Evolutionary conservation across 768 basidiomycete genomes (phyloP), one percentile per base, ranked within the genome.

Genomic region (Leccinum boreale): DNA sequence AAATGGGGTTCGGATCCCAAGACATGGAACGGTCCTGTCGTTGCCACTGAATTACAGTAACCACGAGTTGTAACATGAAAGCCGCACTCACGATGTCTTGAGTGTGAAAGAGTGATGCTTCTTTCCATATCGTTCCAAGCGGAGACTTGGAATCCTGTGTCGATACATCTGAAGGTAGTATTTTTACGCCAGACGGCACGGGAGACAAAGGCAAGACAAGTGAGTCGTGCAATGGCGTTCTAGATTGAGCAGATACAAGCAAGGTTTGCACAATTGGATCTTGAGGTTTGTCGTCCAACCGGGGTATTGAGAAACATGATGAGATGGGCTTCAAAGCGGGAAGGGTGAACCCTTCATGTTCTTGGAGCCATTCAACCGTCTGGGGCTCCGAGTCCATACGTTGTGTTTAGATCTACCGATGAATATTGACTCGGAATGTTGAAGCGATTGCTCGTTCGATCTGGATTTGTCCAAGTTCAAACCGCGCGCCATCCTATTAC

Each of bases 201-300:
- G 28, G 53, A 26, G 60, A 53, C 0, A 19, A 21, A 23, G 58
- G 48, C 12, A 46, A 42, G 19, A 23, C 21, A 26, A 53, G 31
- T 14, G 52, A 31, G 9, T 48, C 9, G 52, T 39, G 46, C 12
- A 12, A 28, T 47, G 58, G 36, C 14, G 28, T 33, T 52, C 23
- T 47, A 45, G 39, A 29, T 11, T 33, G 53, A 31, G 21, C 17
- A 14, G 44, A 47, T 24, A 35, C 71, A 60, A 77, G 78, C 23
- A 89, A 59, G 17, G 77, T 73, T 45, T 87, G 84, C 70, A 91
- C 74, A 60, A 91, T 89, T 2, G 89, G 90, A 68, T 92, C 85
- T 66, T 91, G 90, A 3, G 90, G 89, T 61, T 81, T 83, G 58
- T 90, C 81, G n/a, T 78, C 73, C 47, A 92, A 72, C n/a, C 63